Conservation (phyloP, 2,329 filamentous ascomycete species). For the Ilyonectria sp. region DNA sequence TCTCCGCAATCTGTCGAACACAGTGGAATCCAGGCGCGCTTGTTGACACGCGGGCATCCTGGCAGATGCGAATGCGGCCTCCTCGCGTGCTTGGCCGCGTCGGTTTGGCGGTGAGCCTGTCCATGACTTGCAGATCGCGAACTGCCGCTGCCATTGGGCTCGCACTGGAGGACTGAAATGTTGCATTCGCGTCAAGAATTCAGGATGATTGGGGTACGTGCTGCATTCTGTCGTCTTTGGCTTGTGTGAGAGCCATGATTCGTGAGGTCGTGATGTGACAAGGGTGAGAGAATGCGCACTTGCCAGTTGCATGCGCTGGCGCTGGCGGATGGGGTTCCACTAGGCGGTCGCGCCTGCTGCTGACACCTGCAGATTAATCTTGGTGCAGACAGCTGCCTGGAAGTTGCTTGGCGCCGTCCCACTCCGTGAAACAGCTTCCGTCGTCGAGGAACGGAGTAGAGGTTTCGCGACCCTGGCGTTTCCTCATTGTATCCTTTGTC, state of each 20-base stretch:
- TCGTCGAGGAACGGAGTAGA: neutral
- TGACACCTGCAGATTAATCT: constrained; percentile 13
- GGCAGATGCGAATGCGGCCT: neutral
- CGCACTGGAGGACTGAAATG: neutral
- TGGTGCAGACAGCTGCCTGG: constrained; percentile 9
- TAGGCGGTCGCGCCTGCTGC: neutral
- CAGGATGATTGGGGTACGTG: neutral
- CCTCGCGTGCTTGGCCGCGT: constrained; percentile 13
- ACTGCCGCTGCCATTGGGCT: constrained; percentile 2
- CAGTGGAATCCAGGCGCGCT: constrained; percentile 27
- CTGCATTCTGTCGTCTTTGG: neutral
- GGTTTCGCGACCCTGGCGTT: neutral
- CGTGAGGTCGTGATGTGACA: neutral
- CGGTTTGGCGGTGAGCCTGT: constrained; percentile 18
- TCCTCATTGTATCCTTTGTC: neutral
- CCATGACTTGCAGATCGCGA: constrained; percentile 10
- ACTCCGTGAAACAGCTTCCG: constrained; percentile 8
- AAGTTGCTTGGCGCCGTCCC: constrained; percentile 3
- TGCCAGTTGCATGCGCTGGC: neutral
- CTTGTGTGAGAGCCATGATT: neutral
- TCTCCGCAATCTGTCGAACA: constrained; percentile 26
- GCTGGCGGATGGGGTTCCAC: neutral
- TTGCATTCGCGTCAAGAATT: neutral
- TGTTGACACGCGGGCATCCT: constrained; percentile 30
- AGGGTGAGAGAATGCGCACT: neutral